A percentile compares a stretch with the other conserved stretches of the same genome.
Conservation (phyloP, 345 rosid genomes). For the Linum usitatissimum region DNA sequence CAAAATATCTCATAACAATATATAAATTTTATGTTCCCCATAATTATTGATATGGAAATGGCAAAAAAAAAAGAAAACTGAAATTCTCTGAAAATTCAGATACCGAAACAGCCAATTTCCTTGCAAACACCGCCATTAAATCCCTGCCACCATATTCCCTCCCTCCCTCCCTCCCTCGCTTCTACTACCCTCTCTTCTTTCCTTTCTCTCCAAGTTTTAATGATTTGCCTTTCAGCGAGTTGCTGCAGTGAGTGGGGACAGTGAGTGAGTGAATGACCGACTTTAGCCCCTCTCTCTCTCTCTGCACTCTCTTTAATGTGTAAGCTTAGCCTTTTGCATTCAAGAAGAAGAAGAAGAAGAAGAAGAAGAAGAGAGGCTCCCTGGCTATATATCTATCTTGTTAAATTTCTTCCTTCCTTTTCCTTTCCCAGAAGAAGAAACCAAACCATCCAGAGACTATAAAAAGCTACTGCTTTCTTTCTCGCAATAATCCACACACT, state of each 20-base stretch:
- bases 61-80: constrained; percentile 1
- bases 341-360: no score
- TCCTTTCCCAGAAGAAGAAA: no score
- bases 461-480: neutral
- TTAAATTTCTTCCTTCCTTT: no score
- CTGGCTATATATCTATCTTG: no score
- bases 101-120: constrained; percentile 13
- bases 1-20: no score
- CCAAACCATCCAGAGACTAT: no score
- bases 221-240: no score
- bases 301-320: constrained; percentile 19
- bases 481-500: neutral
- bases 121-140: constrained; percentile 18
- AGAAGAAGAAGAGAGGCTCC: no score
- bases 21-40: no score
- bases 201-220: constrained; percentile 4
- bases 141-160: constrained; percentile 14
- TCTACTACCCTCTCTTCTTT: constrained; percentile 20
- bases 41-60: constrained; percentile 11
- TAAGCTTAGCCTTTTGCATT: no score
- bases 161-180: constrained; percentile 1
- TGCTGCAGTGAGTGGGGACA: no score
- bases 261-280: no score
- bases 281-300: constrained; percentile 8
- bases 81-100: constrained; percentile 40